Conservation (phyloP, 345 rosid species). For the Hibiscus tridactylites region DNA sequence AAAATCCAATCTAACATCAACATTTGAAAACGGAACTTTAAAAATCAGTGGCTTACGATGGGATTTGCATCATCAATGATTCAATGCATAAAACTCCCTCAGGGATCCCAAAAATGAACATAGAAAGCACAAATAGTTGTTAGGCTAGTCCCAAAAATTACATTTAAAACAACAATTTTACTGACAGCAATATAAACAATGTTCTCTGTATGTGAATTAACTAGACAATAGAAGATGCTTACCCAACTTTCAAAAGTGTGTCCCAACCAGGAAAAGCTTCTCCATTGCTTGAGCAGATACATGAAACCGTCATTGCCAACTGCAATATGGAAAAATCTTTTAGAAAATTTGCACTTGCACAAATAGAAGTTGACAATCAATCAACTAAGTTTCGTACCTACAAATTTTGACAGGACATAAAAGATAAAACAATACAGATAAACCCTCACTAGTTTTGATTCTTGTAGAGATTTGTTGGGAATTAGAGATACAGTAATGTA, state of each 20-base stretch:
- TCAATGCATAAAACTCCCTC: neutral
- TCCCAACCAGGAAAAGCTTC: conserved; percentile 96
- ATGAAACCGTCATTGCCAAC: conserved; percentile 60
- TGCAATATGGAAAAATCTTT: conserved; percentile 20
- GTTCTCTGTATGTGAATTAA: neutral
- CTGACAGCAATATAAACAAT: neutral
- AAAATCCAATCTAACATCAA: neutral
- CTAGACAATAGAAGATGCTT: conserved; percentile 15
- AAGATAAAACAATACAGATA: neutral
- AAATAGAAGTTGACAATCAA: neutral
- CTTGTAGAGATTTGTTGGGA: neutral
- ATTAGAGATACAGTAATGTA: neutral
- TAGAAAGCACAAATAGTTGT: neutral
- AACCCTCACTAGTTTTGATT: neutral
- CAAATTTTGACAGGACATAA: neutral
- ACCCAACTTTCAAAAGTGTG: conserved; percentile 63
- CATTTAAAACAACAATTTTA: neutral
- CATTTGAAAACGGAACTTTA: neutral
- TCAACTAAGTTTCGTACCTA: neutral
- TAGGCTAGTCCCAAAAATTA: neutral
- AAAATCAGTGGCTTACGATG: neutral
- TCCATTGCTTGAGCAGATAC: conserved; percentile 64
- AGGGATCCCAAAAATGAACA: neutral
- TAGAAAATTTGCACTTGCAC: neutral
- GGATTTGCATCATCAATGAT: neutral